Conservation (phyloP, 139 green algal species). For the Auxenochlorella pyrenoidosa region DNA sequence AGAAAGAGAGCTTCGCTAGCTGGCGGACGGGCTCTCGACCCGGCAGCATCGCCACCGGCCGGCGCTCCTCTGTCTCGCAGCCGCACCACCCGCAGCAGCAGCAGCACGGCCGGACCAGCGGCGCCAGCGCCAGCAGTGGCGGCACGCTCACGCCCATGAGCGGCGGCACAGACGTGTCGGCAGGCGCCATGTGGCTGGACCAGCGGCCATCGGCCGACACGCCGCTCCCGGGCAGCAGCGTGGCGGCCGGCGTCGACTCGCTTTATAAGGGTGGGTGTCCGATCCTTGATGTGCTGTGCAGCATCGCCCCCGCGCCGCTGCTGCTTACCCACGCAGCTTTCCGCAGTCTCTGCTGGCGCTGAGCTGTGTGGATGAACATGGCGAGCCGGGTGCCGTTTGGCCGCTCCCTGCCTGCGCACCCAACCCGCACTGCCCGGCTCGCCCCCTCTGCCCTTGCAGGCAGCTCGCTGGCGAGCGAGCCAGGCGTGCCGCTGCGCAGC, state of each 20-base stretch:
- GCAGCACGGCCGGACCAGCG: not conserved
- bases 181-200: not conserved
- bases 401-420: no score
- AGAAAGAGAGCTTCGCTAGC: not conserved
- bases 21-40: not conserved
- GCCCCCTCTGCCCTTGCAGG: not conserved
- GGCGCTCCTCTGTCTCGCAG: not conserved
- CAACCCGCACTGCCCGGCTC: no score
- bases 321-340: not conserved
- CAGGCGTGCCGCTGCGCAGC: not conserved
- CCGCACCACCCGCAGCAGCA: not conserved
- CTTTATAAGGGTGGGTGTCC: not conserved
- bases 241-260: not conserved
- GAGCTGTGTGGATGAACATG: no score
- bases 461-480: not conserved
- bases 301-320: not conserved
- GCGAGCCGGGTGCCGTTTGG: not conserved
- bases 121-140: not conserved
- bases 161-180: not conserved
- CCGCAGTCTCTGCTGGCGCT: no score
- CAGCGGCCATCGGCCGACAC: slow-evolving; percentile 35
- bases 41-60: not conserved
- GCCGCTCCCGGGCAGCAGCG: slow-evolving; percentile 3
- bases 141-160: slow-evolving; percentile 16
- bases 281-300: no score